Evolutionary conservation across 2,329 filamentous ascomycete species (phyloP).

Genomic region (Penicillium brasilianum): DNA sequence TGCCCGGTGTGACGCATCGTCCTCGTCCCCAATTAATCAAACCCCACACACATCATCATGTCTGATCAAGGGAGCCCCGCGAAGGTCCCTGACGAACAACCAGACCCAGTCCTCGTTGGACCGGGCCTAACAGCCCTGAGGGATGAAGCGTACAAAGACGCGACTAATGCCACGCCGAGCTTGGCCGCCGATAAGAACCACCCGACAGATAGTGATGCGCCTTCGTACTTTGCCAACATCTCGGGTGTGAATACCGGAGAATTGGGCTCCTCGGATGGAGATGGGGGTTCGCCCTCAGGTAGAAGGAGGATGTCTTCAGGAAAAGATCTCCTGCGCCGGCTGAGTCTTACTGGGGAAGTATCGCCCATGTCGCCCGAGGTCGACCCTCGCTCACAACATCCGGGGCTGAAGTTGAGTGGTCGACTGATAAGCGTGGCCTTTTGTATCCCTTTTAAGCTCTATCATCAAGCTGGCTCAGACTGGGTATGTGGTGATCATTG

Average conservation of each 20-base stretch:
- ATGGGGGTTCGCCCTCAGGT: conserved; percentile 42
- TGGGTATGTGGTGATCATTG: conserved; percentile 54
- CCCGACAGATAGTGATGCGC: conserved; percentile 27
- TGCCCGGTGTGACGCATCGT: conserved; percentile 4
- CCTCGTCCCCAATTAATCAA: conserved; percentile 4
- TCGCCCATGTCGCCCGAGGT: conserved; percentile 51
- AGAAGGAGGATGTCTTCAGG: conserved; percentile 53
- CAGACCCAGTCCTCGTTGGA: conserved; percentile 38
- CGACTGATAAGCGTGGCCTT: conserved; percentile 68
- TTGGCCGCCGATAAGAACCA: conserved; percentile 30
- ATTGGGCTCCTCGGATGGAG: conserved; percentile 22
- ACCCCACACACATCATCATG: conserved; percentile 32
- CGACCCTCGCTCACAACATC: conserved; percentile 61
- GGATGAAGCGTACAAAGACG: conserved; percentile 35
- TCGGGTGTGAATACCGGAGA: conserved; percentile 30
- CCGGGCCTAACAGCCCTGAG: conserved; percentile 34
- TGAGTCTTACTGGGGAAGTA: conserved; percentile 52
- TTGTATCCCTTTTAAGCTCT: conserved; percentile 66
- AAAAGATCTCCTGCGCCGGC: conserved; percentile 58
- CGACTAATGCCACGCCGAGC: conserved; percentile 38
- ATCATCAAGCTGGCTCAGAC: conserved; percentile 57
- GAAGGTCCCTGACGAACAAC: conserved; percentile 35
- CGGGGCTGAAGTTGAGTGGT: conserved; percentile 63
- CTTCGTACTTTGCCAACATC: conserved; percentile 39
- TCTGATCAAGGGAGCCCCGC: conserved; percentile 32